Evolutionary conservation across 2,329 filamentous ascomycete genomes (phyloP), one percentile per base, ranked within the genome.

Genomic region (Teratosphaeria nubilosa): DNA sequence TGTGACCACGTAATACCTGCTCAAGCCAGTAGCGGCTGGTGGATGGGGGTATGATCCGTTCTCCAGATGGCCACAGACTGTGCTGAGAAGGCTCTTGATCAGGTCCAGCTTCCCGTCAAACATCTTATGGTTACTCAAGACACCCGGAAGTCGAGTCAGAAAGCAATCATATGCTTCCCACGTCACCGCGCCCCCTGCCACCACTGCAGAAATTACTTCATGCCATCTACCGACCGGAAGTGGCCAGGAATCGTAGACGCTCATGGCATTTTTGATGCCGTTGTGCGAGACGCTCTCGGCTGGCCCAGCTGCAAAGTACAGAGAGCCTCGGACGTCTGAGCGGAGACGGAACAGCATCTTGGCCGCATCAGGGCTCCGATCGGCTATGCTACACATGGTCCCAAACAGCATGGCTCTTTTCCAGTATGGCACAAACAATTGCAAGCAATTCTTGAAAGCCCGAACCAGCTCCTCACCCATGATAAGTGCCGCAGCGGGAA

Each of bases 121-220:
- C 14, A 97, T 78, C 13, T 89, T 86, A 68, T 94, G 90, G 66
- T 99, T 99, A 71, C 86, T 88, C 24, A 99, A 79, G 67, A 97
- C 92, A 30, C 89, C 87, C 1, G 90, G 88, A 10, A 96, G 77
- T 71, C 96, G 89, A 5, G 90, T 88, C 31, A 99, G 78, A 20
- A 92, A 82, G 69, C 92, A 96, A 72, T 90, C 92, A 77, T 95
- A 96, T 1, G 95, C 78, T 70, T 97, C 91, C 91, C 92, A 97
- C 61, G 37, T 51, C 10, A 51, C 22, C 24, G 55, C 54, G 5
- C 59, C 57, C 9, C 59, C 31, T 11, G 22, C 10, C 14, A 64
- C 20, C 5, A 63, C 56, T 30, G 31, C 20, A 1, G 56, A 3
- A 22, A 64, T 41, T 16, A 94, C 86, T 53, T 84, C 82, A 48